phyloP scores from a whole-genome alignment of 257 asterid species.

The Verbascum thapsus region DNA sequence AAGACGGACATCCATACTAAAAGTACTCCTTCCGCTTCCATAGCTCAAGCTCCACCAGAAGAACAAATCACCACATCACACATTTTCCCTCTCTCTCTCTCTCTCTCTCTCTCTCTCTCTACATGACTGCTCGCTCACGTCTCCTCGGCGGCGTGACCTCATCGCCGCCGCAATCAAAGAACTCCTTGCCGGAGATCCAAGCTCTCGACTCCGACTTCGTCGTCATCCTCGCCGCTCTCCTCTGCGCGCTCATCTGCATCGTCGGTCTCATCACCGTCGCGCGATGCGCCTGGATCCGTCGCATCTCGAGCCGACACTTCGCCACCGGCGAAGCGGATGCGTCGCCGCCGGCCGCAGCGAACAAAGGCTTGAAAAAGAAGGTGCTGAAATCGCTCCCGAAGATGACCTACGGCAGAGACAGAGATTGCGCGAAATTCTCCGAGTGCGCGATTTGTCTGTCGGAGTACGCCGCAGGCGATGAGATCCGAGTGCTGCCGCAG shows the following conservation, averaged over 20 bases:
- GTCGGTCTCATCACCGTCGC: conserved; percentile 49
- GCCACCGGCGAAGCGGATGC: not conserved
- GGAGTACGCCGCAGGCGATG: conserved; percentile 48
- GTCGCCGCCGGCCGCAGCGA: conserved; percentile 33
- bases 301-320: conserved; percentile 20
- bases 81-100: not conserved
- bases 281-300: conserved; percentile 52
- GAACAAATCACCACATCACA: too few relatives aligned
- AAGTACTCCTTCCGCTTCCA: conserved; percentile 21
- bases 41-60: not conserved
- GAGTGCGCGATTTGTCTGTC: conserved; percentile 52
- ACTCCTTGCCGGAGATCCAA: conserved; percentile 21
- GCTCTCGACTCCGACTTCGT: conserved; percentile 37
- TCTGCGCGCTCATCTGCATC: conserved; percentile 54
- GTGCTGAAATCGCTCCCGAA: conserved; percentile 49
- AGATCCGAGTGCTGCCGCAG: conserved; percentile 47
- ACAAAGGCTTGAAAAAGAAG: conserved; percentile 49
- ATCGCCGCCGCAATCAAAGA: conserved; percentile 26
- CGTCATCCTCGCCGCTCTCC: conserved; percentile 46
- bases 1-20: not conserved
- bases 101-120: conserved; percentile 21
- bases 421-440: conserved; percentile 35
- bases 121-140: conserved; percentile 45
- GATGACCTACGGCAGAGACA: conserved; percentile 37
- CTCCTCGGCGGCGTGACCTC: conserved; percentile 36